Percentiles rank a stretch among this genome's conserved stretches.
These are phyloP conservation scores for Posidonia oceanica DNA, from an alignment of 116 monocot genomes.

Conservation along the genomic window DNA sequence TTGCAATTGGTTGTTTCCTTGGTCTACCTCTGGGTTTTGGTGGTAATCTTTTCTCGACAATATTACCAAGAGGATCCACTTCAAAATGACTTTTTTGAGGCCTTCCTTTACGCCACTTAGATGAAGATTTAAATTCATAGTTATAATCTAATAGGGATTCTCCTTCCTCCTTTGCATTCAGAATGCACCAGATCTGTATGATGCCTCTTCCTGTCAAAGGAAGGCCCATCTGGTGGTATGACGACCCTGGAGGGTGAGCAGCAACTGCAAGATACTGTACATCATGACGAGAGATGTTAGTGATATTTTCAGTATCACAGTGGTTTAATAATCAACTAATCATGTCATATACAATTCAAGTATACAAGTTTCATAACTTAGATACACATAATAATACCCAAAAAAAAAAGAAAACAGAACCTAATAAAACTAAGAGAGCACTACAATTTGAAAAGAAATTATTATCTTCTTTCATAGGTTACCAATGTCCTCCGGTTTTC, in stretches of 20 bases:
- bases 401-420: no score
- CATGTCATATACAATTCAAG: background rate
- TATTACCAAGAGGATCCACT: background rate
- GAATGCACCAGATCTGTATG: constrained; percentile 90
- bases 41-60: background rate
- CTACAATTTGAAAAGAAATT: background rate
- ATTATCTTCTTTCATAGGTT: no score
- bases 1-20: constrained; percentile 12
- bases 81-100: background rate
- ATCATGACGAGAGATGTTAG: constrained; percentile 7
- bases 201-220: constrained; percentile 66
- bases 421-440: no score
- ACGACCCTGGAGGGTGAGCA: constrained; percentile 74
- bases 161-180: constrained; percentile 23
- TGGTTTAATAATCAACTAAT: background rate
- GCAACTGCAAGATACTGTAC: constrained; percentile 88
- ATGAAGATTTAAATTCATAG: background rate
- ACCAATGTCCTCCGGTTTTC: background rate
- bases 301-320: background rate
- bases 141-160: background rate
- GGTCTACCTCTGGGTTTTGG: constrained; percentile 26
- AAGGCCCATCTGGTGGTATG: constrained; percentile 71
- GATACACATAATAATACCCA: background rate
- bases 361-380: background rate
- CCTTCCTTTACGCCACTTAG: constrained; percentile 11